Base-by-base conservation (phyloP, 139 green algal genomes). In the Nannochloris sp. region DNA sequence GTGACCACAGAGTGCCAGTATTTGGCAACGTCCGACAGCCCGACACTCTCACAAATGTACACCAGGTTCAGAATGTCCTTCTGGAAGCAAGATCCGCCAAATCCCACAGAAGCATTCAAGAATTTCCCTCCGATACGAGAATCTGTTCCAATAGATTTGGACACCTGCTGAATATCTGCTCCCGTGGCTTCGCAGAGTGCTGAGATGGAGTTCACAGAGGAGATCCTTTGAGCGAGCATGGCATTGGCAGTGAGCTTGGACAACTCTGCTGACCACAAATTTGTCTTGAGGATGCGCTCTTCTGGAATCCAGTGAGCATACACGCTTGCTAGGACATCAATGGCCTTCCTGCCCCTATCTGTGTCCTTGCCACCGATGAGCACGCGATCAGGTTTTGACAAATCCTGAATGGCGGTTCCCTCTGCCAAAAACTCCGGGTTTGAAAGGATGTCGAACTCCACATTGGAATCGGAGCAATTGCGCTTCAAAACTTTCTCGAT, bases 71-170 rank as follows among this genome's bases (percentile, higher is more conserved):
- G 85, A 72, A 99, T 99, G 67, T 99, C 93, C 78, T 98, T 98
- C 80, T 99, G 94, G 85, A 99, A 99, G 87, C 94, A 99, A 48
- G 83, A 95, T 61, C 94, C 94, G 44, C 94, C 94, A 80, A 99
- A 99, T 62, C 94, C 94, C 1, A 99, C 94, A 37, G 75, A 90
- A 10, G 92, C 85, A 67, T 96, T 92, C 44, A 99, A 74, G 81
- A 99, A 99, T 84, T 96, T 98, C 74, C 58, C 60, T 6, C 94
- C 94, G 48, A 99, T 96, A 54, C 94, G 85, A 9, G 76, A 87
- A 76, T 99, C 94, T 31, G 83, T 96, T 63, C 94, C 92, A 58
- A 98, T 96, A 51, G 85, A 81, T 44, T 83, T 81, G 1, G 87
- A 71, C 43, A 98, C 92, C 83, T 96, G 79, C 60, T 78, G 63